phyloP scores from a whole-genome alignment of 306 rosid genomes.

The Cicer judaicum region DNA sequence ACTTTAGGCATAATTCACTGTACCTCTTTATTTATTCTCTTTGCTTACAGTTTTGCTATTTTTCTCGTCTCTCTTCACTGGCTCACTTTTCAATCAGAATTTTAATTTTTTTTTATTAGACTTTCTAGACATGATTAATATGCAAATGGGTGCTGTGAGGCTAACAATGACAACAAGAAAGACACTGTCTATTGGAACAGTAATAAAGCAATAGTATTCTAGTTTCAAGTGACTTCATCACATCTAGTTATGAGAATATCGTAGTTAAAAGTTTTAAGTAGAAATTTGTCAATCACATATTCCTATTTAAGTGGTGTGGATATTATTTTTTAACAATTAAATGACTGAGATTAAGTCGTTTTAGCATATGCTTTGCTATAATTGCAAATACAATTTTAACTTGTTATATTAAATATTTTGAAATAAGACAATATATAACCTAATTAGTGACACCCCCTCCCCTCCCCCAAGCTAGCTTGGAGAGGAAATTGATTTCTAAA shows the following conservation, averaged over 20 bases:
- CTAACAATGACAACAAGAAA: not conserved
- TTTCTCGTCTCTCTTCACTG: slow-evolving; percentile 10
- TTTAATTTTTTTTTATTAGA: slow-evolving; percentile 9
- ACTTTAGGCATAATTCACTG: slow-evolving; percentile 39
- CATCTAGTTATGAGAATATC: too few relatives aligned
- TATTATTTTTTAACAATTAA: too few relatives aligned
- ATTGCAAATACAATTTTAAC: not conserved
- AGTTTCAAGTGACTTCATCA: too few relatives aligned
- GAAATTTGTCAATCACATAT: too few relatives aligned
- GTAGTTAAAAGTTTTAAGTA: too few relatives aligned
- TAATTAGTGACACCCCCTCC: too few relatives aligned
- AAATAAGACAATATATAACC: not conserved
- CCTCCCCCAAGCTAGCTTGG: too few relatives aligned
- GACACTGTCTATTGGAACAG: not conserved
- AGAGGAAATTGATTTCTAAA: too few relatives aligned
- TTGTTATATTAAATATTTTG: not conserved
- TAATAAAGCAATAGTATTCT: not conserved
- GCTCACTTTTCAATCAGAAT: not conserved
- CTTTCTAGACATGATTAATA: not conserved
- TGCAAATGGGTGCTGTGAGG: not conserved
- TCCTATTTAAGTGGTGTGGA: too few relatives aligned
- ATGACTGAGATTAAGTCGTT: too few relatives aligned
- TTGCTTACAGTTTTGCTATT: slow-evolving; percentile 38
- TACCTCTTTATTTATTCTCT: slow-evolving; percentile 18
- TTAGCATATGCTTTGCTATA: not conserved